phyloP scores from a whole-genome alignment of 768 basidiomycete genomes.

The Suillus clintonianus region DNA sequence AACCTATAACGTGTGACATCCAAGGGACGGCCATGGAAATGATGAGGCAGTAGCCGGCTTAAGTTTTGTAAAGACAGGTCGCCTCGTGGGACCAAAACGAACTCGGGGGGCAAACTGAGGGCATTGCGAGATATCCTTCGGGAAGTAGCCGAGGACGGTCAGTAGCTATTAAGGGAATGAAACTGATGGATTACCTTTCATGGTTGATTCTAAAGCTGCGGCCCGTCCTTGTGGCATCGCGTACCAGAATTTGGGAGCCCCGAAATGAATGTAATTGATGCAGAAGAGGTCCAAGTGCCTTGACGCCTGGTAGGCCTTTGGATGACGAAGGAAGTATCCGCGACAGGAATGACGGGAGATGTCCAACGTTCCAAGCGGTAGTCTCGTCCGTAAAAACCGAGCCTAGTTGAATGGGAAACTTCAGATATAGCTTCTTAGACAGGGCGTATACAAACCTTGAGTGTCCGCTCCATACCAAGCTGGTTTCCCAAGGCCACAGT shows the following conservation, averaged over 20 bases:
- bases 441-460: slow-evolving; percentile 57
- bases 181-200: slow-evolving; percentile 63
- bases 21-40: not conserved
- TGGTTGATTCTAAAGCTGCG: slow-evolving; percentile 79
- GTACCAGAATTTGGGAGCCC: slow-evolving; percentile 97
- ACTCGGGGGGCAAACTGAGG: no score
- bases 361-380: slow-evolving; percentile 91
- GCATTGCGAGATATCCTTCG: slow-evolving; percentile 81
- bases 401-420: slow-evolving; percentile 36
- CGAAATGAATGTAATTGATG: slow-evolving; percentile 99
- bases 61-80: slow-evolving; percentile 9
- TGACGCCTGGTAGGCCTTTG: slow-evolving; percentile 88
- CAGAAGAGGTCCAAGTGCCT: slow-evolving; percentile 98
- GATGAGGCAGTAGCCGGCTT: slow-evolving; percentile 15
- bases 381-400: slow-evolving; percentile 76
- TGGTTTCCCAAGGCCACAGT: slow-evolving; percentile 83
- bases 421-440: not conserved
- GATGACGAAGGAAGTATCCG: slow-evolving; percentile 70
- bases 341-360: slow-evolving; percentile 82
- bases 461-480: slow-evolving; percentile 99
- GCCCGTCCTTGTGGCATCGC: slow-evolving; percentile 89
- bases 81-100: slow-evolving; percentile 45
- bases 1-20: slow-evolving; percentile 38
- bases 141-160: slow-evolving; percentile 72
- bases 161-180: slow-evolving; percentile 7